phyloP scores from a whole-genome alignment of 331 rosid genomes.

The Saraca asoca region DNA sequence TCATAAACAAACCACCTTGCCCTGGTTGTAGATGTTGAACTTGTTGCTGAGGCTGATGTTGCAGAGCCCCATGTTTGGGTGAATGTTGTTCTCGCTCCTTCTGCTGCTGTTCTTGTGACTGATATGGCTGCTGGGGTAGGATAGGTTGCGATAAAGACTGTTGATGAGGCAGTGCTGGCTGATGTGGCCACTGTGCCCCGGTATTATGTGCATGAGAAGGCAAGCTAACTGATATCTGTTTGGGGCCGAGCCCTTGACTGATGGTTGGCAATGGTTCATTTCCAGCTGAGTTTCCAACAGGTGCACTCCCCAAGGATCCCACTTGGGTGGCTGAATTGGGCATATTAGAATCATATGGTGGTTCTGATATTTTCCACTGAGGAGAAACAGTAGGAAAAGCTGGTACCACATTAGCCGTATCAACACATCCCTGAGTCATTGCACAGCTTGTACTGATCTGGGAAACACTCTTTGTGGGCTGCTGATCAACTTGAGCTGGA shows the following conservation, averaged over 20 bases:
- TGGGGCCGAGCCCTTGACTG: conserved; percentile 65
- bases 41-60: conserved; percentile 67
- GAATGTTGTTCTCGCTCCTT: conserved; percentile 59
- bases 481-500: conserved; percentile 64
- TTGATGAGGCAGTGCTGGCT: conserved; percentile 50
- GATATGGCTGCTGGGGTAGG: conserved; percentile 56
- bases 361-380: conserved; percentile 79
- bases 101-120: conserved; percentile 44
- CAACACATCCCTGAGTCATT: conserved; percentile 54
- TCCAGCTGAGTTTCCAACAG: conserved; percentile 58
- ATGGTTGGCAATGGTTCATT: conserved; percentile 49
- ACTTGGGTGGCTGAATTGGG: conserved; percentile 51
- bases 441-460: conserved; percentile 51
- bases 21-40: conserved; percentile 63
- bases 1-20: conserved; percentile 61
- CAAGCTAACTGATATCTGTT: conserved; percentile 61
- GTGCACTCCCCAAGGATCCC: conserved; percentile 56
- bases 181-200: conserved; percentile 72
- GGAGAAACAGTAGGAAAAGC: conserved; percentile 54
- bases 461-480: conserved; percentile 49
- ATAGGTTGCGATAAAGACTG: conserved; percentile 57
- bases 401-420: conserved; percentile 50
- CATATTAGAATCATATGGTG: conserved; percentile 52
- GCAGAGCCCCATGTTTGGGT: conserved; percentile 56
- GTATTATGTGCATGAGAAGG: conserved; percentile 69